Evolutionary conservation across 2,329 filamentous ascomycete species (phyloP).

Genomic region (Hypoxylon sp.): DNA sequence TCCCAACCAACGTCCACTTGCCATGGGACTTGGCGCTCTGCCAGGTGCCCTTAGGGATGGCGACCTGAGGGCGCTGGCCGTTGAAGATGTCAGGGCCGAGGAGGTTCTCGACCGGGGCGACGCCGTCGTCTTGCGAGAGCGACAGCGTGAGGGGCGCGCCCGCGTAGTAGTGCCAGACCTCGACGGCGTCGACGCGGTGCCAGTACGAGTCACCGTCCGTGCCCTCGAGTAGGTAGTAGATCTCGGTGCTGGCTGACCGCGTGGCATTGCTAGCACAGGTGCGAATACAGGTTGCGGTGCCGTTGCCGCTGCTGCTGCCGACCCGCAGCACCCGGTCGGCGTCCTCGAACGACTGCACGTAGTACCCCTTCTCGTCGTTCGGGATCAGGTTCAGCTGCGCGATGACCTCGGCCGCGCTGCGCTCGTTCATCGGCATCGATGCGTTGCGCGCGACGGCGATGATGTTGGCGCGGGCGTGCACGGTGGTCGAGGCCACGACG

Average conservation of each 20-base stretch:
- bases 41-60: conserved; percentile 53
- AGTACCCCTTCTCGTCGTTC: conserved; percentile 60
- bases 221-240: conserved; percentile 59
- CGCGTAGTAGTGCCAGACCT: conserved; percentile 64
- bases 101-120: conserved; percentile 45
- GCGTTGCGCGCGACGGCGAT: not conserved
- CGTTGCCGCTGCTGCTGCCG: conserved; percentile 37
- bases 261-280: too few relatives aligned
- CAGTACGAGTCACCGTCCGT: conserved; percentile 53
- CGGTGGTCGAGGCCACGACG: conserved; percentile 3
- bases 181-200: conserved; percentile 59
- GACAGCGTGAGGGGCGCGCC: conserved; percentile 58
- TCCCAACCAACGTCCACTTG: conserved; percentile 58
- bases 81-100: conserved; percentile 55
- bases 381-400: conserved; percentile 52
- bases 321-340: conserved; percentile 23
- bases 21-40: conserved; percentile 56
- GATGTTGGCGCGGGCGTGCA: not conserved
- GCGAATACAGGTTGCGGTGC: too few relatives aligned
- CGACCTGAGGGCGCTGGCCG: conserved; percentile 53
- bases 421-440: conserved; percentile 33
- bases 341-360: conserved; percentile 57
- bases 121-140: conserved; percentile 54
- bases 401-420: conserved; percentile 55
- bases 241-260: conserved; percentile 58